phyloP scores from a whole-genome alignment of 2,329 filamentous ascomycete genomes.

The Penicillium paneum region DNA sequence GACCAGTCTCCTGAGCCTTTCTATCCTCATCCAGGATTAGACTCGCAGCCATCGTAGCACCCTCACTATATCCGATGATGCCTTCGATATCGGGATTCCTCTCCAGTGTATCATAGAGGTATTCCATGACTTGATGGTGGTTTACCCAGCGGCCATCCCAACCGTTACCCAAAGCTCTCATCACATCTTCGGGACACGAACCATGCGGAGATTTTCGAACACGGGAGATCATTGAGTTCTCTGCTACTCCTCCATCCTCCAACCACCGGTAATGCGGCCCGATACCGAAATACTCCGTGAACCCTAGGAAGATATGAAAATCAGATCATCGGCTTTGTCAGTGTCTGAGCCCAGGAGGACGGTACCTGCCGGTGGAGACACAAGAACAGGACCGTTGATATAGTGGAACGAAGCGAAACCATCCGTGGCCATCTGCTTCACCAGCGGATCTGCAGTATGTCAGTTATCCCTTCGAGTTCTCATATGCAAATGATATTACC shows the following conservation, averaged over 20 bases:
- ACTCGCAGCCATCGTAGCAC: conserved; percentile 55
- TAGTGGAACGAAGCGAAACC: conserved; percentile 22
- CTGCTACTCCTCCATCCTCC: conserved; percentile 22
- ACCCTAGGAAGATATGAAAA: conserved; percentile 6
- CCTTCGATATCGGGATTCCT: conserved; percentile 46
- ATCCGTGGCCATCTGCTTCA: conserved; percentile 18
- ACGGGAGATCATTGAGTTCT: conserved; percentile 24
- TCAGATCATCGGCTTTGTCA: not conserved
- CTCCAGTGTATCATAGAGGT: conserved; percentile 47
- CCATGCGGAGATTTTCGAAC: conserved; percentile 22
- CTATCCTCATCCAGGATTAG: conserved; percentile 52
- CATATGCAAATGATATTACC: not conserved
- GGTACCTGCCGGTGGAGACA: conserved; percentile 19
- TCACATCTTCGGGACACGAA: conserved; percentile 19
- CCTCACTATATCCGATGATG: conserved; percentile 61
- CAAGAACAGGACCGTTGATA: conserved; percentile 19
- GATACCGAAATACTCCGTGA: conserved; percentile 22
- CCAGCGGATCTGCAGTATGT: conserved; percentile 14
- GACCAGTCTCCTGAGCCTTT: conserved; percentile 36
- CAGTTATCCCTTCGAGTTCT: not conserved
- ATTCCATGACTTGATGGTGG: conserved; percentile 25
- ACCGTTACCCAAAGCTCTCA: conserved; percentile 16
- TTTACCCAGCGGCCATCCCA: conserved; percentile 20
- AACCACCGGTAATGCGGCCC: conserved; percentile 23
- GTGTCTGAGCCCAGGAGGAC: not conserved